A percentile compares a stretch with the other conserved stretches of the same genome.
Evolutionary conservation across 78 protist species (phyloP).

Genomic region (Bigelowiella natans): DNA sequence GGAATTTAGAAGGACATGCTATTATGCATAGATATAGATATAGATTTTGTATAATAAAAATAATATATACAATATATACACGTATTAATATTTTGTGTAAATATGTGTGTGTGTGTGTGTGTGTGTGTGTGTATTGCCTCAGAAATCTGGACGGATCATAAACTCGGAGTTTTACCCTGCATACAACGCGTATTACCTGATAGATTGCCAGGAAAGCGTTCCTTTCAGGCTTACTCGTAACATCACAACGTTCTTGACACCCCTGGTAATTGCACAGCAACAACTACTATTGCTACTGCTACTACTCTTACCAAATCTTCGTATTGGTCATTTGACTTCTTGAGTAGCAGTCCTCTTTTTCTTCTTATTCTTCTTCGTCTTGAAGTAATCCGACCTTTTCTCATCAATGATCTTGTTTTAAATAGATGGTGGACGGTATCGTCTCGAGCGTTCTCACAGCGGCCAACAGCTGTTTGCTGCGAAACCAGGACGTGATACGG

Average conservation of each 20-base stretch:
- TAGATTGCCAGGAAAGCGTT: not conserved
- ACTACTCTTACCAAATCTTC: not conserved
- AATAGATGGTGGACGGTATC: not conserved
- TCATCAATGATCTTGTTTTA: no score
- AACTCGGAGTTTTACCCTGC: not conserved
- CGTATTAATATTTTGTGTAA: not conserved
- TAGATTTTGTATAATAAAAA: not conserved
- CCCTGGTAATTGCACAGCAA: constrained; percentile 1
- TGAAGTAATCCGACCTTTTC: no score
- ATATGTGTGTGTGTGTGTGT: not conserved
- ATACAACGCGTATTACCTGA: not conserved
- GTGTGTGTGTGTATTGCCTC: not conserved
- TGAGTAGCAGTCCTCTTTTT: not conserved
- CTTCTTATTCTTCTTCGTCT: no score
- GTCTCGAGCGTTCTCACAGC: not conserved
- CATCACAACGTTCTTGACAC: constrained; percentile 19
- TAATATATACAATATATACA: not conserved
- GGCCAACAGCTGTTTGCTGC: not conserved
- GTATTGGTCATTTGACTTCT: not conserved
- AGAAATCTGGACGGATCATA: not conserved
- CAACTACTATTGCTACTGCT: constrained; percentile 2
- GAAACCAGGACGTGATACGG: not conserved
- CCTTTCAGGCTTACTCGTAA: constrained; percentile 40
- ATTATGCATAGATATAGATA: not conserved
- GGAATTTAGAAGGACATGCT: not conserved